Evolutionary conservation across 306 rosid genomes (phyloP), one percentile per base, ranked within the genome.

Genomic region (Glycine latifolia): DNA sequence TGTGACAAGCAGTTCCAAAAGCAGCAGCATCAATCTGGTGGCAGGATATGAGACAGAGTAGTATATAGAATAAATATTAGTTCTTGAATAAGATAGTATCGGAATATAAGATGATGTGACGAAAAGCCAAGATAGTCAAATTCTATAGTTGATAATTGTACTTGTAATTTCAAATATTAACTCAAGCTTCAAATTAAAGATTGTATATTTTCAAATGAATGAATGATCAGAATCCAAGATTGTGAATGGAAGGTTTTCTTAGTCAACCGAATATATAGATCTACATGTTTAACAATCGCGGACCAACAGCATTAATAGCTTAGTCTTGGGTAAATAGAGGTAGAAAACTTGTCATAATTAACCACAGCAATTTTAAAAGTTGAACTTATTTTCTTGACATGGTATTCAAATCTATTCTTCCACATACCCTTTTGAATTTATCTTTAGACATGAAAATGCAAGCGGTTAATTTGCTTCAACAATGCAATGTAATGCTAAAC

Each of bases 11-110:
- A 82, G 78, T 77, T 85, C 80, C 80, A 71, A 85, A 81, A 77
- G 85, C 69, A 78, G 86, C 71, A 73, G 75, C 79, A 82, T 82
- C 79, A 74, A 82, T 82, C 89, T 62, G 81, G 84, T 86, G 83
- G 75, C 84, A 82, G 86, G 81, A 82, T 68, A 78, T 74, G 80
- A 63, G 80, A 61, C 87, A 85, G 7, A 41, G 53, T 71, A 53
- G 81, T 68, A 53, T 59, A 54, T 54, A 63, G 49, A 83, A 71
- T 83, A 71, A 71, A 79, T 59, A 73, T 56, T 62, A 77, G 54
- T 12, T 65, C 46, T 31, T 73, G 20, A 63, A 31, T 35, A 62
- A 70, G 82, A 43, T 26, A 53, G 52, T 39, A 71, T 55, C 31
- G 8, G 59, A 69, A 55, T 41, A 20, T 41, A 53, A 8, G 16